Evolutionary conservation across 1,284 basidiomycete species (phyloP).

Genomic region (Malassezia sp.): DNA sequence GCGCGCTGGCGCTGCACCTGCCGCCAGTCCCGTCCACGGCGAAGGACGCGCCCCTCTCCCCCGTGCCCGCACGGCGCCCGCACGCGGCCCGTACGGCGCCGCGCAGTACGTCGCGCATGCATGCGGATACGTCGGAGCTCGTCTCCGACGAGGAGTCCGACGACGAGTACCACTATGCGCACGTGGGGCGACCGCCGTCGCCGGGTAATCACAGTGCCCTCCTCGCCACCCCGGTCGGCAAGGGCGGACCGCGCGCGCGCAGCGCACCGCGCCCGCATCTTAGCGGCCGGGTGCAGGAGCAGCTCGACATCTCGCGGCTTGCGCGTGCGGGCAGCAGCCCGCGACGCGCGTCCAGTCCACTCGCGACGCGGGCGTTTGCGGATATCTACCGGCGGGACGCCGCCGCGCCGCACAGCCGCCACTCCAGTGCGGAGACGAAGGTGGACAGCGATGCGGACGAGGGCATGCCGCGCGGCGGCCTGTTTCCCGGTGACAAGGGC

Average conservation of each 20-base stretch:
- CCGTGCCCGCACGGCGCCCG: background rate
- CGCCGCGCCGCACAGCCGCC: slow-evolving; percentile 9
- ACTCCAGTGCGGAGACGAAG: slow-evolving; percentile 15
- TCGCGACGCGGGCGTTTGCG: no score
- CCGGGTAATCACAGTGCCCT: slow-evolving; percentile 12
- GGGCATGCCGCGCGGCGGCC: no score
- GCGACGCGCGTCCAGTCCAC: no score
- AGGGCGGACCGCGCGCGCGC: background rate
- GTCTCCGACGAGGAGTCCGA: slow-evolving; percentile 10
- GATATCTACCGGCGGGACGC: no score
- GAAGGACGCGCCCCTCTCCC: no score
- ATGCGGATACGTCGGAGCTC: background rate
- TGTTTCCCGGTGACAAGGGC: no score
- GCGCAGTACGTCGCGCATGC: background rate
- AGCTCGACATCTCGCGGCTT: slow-evolving; percentile 10
- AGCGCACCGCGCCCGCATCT: slow-evolving; percentile 4
- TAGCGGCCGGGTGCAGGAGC: background rate
- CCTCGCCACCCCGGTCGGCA: slow-evolving; percentile 12
- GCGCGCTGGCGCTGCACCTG: slow-evolving; percentile 6
- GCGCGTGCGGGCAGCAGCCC: slow-evolving; percentile 2
- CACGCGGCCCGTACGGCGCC: background rate
- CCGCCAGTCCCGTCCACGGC: no score
- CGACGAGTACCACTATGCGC: slow-evolving; percentile 5
- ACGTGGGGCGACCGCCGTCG: background rate
- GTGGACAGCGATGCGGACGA: slow-evolving; percentile 14